phyloP scores from a whole-genome alignment of 2,329 filamentous ascomycete species.

The Hymenoscyphus salicellus region DNA sequence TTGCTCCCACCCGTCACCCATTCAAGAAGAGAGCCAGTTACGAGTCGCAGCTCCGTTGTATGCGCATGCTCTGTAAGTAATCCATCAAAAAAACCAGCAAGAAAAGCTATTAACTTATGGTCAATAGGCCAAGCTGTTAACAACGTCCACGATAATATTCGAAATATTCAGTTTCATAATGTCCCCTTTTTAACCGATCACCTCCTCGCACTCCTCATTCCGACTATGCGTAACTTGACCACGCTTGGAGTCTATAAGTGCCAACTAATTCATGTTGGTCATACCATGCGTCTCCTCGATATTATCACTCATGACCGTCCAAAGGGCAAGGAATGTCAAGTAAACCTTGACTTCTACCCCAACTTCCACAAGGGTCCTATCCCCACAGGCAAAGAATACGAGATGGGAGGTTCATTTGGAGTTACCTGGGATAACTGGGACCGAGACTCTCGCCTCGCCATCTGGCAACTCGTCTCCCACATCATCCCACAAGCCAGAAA shows the following conservation, averaged over 20 bases:
- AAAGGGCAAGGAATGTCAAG: slow-evolving; percentile 22
- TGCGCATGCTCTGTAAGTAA: background rate
- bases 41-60: background rate
- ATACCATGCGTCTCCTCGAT: slow-evolving; percentile 25
- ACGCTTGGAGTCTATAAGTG: slow-evolving; percentile 32
- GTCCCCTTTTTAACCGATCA: slow-evolving; percentile 27
- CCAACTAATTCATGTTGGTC: slow-evolving; percentile 28
- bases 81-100: background rate
- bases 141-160: slow-evolving; percentile 25
- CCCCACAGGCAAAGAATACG: background rate
- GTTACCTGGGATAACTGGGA: slow-evolving; percentile 32
- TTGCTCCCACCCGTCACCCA: background rate
- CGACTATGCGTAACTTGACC: slow-evolving; percentile 28
- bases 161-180: slow-evolving; percentile 31
- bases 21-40: background rate
- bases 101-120: background rate
- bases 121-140: slow-evolving; percentile 10
- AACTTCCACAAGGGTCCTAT: slow-evolving; percentile 27
- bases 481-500: slow-evolving; percentile 19
- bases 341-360: slow-evolving; percentile 31
- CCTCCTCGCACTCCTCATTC: slow-evolving; percentile 28
- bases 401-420: slow-evolving; percentile 22
- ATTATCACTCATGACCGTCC: slow-evolving; percentile 27
- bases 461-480: slow-evolving; percentile 26
- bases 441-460: slow-evolving; percentile 19